Base-by-base conservation (phyloP, 768 basidiomycete species). In the Tephrocybe rancida region DNA sequence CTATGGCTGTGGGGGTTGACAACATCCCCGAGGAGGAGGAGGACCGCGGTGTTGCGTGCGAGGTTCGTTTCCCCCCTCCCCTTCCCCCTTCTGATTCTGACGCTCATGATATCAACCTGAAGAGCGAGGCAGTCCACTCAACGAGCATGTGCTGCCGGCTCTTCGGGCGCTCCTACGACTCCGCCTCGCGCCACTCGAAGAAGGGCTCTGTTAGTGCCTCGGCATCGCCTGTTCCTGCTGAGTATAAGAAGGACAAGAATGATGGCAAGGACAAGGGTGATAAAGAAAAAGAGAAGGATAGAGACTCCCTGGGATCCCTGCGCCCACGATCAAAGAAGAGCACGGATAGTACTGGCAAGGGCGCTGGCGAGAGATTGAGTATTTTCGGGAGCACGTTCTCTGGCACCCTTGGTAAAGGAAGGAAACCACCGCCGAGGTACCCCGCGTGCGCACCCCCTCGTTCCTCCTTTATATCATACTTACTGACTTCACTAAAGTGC, bases 381-480 rank as follows among this genome's bases (percentile, higher is more conserved):
- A 85, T 96, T 62, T 96, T 97, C 63, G 90, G 90, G 13, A 79
- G 77, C 18, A 69, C 83, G 3, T 84, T 92, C 56, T 70, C 73
- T 10, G 80, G 83, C 0, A 73, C 85, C 5, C 63, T 90, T 49
- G 82, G 85, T 25, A 88, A 87, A 67, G 72, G 75, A 35, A 73
- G 94, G 59, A 95, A 97, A 66, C 94, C 94, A 0, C 79, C 92
- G 0, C 92, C 92, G 16, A 82, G 82, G 68, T 85, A 85, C 59
- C 81, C 85, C 21, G 62, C 73, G 87, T 87, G 64, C 62, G 86
- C 76, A n/a, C 18, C 9, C 27, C 43, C 58, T 61, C 52, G 29
- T 48, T n/a, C n/a, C 39, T 46, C 58, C 48, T 37, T 6, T 29
- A 21, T 25, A 5, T 16, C 45, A 41, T 38, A 6, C n/a, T n/a